Base-by-base conservation (phyloP, 1,284 basidiomycete genomes). In the Ganoderma sinense region DNA sequence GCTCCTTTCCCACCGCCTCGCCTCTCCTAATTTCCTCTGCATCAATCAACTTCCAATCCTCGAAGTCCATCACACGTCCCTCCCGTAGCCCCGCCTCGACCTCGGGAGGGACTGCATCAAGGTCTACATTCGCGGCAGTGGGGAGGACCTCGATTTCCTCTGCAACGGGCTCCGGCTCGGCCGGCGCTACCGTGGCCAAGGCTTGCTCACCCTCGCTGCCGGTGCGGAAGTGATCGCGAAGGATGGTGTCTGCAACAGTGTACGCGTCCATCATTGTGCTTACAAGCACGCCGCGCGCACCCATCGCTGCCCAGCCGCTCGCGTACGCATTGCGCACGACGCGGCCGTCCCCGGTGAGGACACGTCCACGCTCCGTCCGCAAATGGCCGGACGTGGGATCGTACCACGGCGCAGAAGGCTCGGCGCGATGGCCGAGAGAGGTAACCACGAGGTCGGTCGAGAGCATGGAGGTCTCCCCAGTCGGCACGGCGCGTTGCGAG, bases 211-310 rank as follows among this genome's bases (percentile, higher is more conserved):
- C 23, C 23, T 53, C 48, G 48, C 13, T 53, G n/a, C 48, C 48
- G 5, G n/a, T 29, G 26, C 11, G 73, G 82, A 73, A 80, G 39
- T 79, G 83, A 73, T 96, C 95, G 2, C 81, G 77, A 1, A 94
- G 74, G 60, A 97, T 88, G 0, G 86, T 84, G 62, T 95, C 91
- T 0, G 93, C 92, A 1, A 94, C 91, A 2, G 85, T 84, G 78
- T 97, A 97, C 20, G 97, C 95, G 79, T 98, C 90, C 81, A 96
- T 90, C 96, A 99, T 97, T 31, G 98, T 99, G 20, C 92, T 88
- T 0, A 96, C 97, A 60, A 99, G 88, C 16, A 99, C 97, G 6
- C 98, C 97, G 59, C 91, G 91, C 0, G 97, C 97, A 29, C 97
- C 98, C 14, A 90, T 90, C 0, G 96, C 94, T 0, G 96, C 92